Percentiles rank a stretch among this genome's conserved stretches.
Evolutionary conservation across 495 filamentous ascomycete species (phyloP).

Genomic region (Talaromyces nanjingensis): DNA sequence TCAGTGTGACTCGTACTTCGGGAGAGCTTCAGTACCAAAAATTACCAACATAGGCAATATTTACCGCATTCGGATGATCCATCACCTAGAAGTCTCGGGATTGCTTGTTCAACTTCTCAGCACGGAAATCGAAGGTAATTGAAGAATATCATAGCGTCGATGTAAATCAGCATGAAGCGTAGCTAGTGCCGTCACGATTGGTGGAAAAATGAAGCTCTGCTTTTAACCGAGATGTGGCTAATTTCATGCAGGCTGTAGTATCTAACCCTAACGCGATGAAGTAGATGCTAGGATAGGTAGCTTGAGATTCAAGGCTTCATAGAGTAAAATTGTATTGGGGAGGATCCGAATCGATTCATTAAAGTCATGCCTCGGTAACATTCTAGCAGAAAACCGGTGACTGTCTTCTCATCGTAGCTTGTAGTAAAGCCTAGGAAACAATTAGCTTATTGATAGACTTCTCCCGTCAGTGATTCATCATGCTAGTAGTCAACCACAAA

Average conservation of each 20-base stretch:
- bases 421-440: slow-evolving; percentile 49
- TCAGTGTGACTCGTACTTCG: too few relatives aligned
- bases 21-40: neutral
- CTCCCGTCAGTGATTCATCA: neutral
- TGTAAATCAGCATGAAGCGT: neutral
- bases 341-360: too few relatives aligned
- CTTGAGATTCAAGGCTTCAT: too few relatives aligned
- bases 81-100: neutral
- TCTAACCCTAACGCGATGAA: too few relatives aligned
- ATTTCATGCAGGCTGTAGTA: too few relatives aligned
- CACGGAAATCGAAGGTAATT: neutral
- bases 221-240: too few relatives aligned
- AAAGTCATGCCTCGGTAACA: too few relatives aligned
- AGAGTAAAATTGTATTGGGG: too few relatives aligned
- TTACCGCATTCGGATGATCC: neutral
- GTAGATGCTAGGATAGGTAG: too few relatives aligned
- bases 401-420: slow-evolving; percentile 60
- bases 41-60: neutral
- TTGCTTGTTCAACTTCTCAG: neutral
- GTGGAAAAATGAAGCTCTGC: neutral
- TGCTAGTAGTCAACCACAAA: slow-evolving; percentile 59
- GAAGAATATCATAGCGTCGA: neutral
- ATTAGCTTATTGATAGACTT: neutral
- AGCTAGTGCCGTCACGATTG: neutral
- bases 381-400: slow-evolving; percentile 48